Base-by-base conservation (phyloP, 1,284 basidiomycete genomes). In the Crucibulum parvulum region DNA sequence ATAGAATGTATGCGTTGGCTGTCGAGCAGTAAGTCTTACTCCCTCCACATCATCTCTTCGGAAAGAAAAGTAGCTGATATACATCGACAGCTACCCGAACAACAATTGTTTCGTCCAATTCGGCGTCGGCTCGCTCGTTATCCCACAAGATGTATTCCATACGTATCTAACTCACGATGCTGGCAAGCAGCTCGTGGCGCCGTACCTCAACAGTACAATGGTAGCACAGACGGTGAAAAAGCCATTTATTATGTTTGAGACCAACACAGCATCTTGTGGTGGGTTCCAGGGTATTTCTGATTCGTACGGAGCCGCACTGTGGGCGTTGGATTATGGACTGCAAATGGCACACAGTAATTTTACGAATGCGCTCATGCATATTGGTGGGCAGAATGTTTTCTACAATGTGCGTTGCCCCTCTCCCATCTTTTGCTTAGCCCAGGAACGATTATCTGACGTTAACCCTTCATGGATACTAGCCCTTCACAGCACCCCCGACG, bases 191-290 rank as follows among this genome's bases (percentile, higher is more conserved):
- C 74, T 91, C 18, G 79, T 87, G 18, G 57, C 59, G 0, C 76
- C 77, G 5, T 92, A 90, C 70, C 65, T 86, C 37, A 81, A 81
- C 66, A 81, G 82, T 0, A 78, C 81, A 0, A 61, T 63, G 7
- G 75, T 81, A 46, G 87, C 87, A 1, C 80, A 82, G 60, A 62
- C 58, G 1, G 71, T 71, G 10, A 73, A 74, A 34, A 90, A 90
- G 68, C 82, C 83, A 3, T 75, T 91, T 56, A 62, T 91, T 47
- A 90, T 93, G 89, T 86, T 92, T 64, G 92, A 94, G 75, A 93
- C 89, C 10, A 94, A 94, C 75, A 89, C 90, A 0, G 92, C 90
- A 0, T 89, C 89, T 37, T 94, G 92, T 75, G 90, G 91, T 72
- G 93, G 93, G 9, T 93, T 94, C 71, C 76, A 85, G 1, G 92